These are phyloP conservation scores for Bretziella fagacearum DNA, from an alignment of 2,329 filamentous ascomycete species.

Conservation along the genomic window DNA sequence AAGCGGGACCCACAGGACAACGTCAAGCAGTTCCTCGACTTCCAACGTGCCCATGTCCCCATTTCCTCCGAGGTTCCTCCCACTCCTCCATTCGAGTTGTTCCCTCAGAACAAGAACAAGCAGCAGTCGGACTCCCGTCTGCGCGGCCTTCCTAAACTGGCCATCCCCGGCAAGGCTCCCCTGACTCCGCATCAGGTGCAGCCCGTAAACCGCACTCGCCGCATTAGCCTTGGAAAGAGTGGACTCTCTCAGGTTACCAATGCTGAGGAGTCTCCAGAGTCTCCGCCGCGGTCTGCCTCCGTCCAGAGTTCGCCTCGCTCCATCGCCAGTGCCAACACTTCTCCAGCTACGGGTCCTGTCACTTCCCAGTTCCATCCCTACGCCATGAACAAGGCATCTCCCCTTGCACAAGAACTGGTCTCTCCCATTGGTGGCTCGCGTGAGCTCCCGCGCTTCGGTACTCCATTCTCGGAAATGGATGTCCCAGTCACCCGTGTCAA, in stretches of 20 bases:
- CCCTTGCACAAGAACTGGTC: slow-evolving; percentile 38
- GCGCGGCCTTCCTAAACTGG: slow-evolving; percentile 42
- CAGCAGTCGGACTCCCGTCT: slow-evolving; percentile 34
- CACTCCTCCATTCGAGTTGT: slow-evolving; percentile 53
- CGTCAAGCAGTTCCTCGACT: slow-evolving; percentile 75
- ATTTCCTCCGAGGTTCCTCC: slow-evolving; percentile 41
- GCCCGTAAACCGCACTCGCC: slow-evolving; percentile 16
- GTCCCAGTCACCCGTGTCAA: slow-evolving; percentile 62
- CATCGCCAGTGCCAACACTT: slow-evolving; percentile 23
- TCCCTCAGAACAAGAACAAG: slow-evolving; percentile 22
- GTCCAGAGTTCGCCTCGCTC: slow-evolving; percentile 15
- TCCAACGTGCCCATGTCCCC: slow-evolving; percentile 46
- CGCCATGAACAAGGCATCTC: slow-evolving; percentile 34
- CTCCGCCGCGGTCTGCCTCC: not conserved
- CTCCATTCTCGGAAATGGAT: slow-evolving; percentile 81
- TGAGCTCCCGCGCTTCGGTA: slow-evolving; percentile 59
- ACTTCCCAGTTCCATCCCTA: slow-evolving; percentile 29
- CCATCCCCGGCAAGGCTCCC: slow-evolving; percentile 33
- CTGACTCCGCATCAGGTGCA: slow-evolving; percentile 16
- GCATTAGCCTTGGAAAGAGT: slow-evolving; percentile 4
- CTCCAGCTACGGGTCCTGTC: slow-evolving; percentile 17
- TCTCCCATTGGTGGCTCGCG: slow-evolving; percentile 28
- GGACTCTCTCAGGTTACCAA: slow-evolving; percentile 12
- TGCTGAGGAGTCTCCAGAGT: slow-evolving; percentile 9
- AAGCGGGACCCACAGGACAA: slow-evolving; percentile 76